Base-by-base conservation (phyloP, 768 basidiomycete species). In the Psilocybe tampanensis region DNA sequence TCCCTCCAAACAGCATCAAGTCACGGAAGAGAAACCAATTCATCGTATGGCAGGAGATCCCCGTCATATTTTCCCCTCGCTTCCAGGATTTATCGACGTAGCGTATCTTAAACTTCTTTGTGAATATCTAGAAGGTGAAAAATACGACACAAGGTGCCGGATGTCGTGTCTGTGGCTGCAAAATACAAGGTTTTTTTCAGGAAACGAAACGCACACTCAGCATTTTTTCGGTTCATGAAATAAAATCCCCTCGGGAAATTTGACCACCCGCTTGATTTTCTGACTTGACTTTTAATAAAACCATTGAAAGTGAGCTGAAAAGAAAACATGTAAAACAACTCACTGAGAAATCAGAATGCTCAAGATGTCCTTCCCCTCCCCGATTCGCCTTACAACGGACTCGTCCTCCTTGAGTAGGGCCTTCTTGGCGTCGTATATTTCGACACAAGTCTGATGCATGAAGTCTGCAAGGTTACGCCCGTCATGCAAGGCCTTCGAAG, bases 281-380 rank as follows among this genome's bases (percentile, higher is more conserved):
- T 0, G 71, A 52, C 17, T n/a, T n/a, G n/a, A n/a, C n/a, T n/a
- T n/a, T n/a, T n/a, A n/a, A n/a, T n/a, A n/a, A n/a, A n/a, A n/a
- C n/a, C n/a, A n/a, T n/a, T n/a, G n/a, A n/a, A n/a, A n/a, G n/a
- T n/a, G n/a, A 17, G 24, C 15, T 17, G 36, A 39, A 5, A 39
- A 39, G 7, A 39, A 39, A 39, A 8, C 36, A n/a, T 5, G 15
- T 4, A 3, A 3, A n/a, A n/a, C 36, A 13, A 58, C 78, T 39
- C 60, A 83, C 80, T 66, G 26, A 82, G 61, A n/a, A n/a, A n/a
- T n/a, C n/a, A n/a, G n/a, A 44, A 80, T 70, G 54, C 76, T 80
- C 58, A 81, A 69, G n/a, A 82, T 72, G 60, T 81, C 80, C 43
- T 76, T 77, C 7, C 74, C 76, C 56, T 70, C 68, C 13, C 71